Percentiles rank a stretch among this genome's conserved stretches.
phyloP scores from a whole-genome alignment of 805 yeast species.

The Candida railenensis region DNA sequence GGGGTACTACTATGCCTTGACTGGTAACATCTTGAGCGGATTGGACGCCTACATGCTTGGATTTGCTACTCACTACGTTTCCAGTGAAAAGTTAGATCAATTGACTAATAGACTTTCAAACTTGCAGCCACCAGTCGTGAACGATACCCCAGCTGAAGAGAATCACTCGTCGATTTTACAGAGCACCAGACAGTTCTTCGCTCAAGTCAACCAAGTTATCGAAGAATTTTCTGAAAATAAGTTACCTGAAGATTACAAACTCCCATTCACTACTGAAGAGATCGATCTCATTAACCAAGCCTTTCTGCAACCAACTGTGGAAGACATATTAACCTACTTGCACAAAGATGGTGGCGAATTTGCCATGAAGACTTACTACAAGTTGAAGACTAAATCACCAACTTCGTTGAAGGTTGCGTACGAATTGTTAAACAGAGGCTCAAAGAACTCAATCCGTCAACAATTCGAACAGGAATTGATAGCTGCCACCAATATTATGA shows the following conservation, averaged over 20 bases:
- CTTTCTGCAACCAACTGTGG: constrained; percentile 54
- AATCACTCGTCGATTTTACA: constrained; percentile 17
- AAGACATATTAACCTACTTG: constrained; percentile 56
- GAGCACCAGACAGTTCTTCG: constrained; percentile 40
- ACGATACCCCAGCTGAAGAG: constrained; percentile 24
- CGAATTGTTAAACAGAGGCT: constrained; percentile 64
- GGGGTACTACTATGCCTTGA: constrained; percentile 83
- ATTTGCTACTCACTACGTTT: constrained; percentile 86
- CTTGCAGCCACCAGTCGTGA: constrained; percentile 45
- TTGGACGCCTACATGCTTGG: constrained; percentile 82
- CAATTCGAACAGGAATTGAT: constrained; percentile 73
- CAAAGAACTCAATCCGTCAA: constrained; percentile 54
- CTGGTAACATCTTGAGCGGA: constrained; percentile 79
- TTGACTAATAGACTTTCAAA: constrained; percentile 66
- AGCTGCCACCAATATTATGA: constrained; percentile 71
- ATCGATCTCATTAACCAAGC: constrained; percentile 65
- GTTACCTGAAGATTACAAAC: constrained; percentile 61
- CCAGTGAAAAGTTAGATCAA: constrained; percentile 59
- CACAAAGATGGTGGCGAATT: constrained; percentile 59
- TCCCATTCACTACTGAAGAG: constrained; percentile 54
- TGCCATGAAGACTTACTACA: constrained; percentile 56
- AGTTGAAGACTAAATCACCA: constrained; percentile 66
- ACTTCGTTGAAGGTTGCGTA: constrained; percentile 74
- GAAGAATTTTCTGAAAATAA: constrained; percentile 71
- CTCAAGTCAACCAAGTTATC: constrained; percentile 66